phyloP scores from a whole-genome alignment of 2,329 filamentous ascomycete genomes.

The Aureobasidium sp. region DNA sequence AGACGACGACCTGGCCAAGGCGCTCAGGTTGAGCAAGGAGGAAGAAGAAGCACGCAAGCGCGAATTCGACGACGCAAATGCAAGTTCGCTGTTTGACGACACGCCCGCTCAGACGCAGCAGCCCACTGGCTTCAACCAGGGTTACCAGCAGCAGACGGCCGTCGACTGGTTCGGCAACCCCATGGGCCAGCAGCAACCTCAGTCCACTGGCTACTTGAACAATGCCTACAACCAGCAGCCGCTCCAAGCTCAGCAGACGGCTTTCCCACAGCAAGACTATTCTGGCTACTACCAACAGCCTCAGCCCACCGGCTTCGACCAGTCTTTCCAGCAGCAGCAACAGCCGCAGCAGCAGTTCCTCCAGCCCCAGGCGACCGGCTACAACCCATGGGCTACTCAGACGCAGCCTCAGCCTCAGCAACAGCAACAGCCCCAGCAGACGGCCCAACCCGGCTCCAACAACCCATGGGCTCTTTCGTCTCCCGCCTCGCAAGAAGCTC shows the following conservation, averaged over 20 bases:
- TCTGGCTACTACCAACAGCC: constrained; percentile 44
- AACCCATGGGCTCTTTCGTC: constrained; percentile 73
- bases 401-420: constrained; percentile 44
- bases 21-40: constrained; percentile 87
- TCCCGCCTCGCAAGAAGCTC: constrained; percentile 49
- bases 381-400: constrained; percentile 37
- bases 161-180: constrained; percentile 98
- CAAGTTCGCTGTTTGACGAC: constrained; percentile 82
- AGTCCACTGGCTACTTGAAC: constrained; percentile 60
- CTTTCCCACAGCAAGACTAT: constrained; percentile 59
- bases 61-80: constrained; percentile 80
- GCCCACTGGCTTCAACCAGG: constrained; percentile 86
- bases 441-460: constrained; percentile 72
- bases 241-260: constrained; percentile 60
- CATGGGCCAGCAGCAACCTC: constrained; percentile 61
- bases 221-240: constrained; percentile 61
- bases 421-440: constrained; percentile 46
- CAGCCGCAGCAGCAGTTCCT: constrained; percentile 44
- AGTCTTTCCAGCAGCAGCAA: constrained; percentile 34
- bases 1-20: constrained; percentile 88
- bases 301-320: constrained; percentile 64
- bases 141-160: constrained; percentile 91
- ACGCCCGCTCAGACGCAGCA: constrained; percentile 55
- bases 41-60: constrained; percentile 83
- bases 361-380: constrained; percentile 53